A percentile compares a stretch with the other conserved stretches of the same genome.
Conservation (phyloP, 225 moss, liverwort and hornwort species). For the Sphagnum contortum region DNA sequence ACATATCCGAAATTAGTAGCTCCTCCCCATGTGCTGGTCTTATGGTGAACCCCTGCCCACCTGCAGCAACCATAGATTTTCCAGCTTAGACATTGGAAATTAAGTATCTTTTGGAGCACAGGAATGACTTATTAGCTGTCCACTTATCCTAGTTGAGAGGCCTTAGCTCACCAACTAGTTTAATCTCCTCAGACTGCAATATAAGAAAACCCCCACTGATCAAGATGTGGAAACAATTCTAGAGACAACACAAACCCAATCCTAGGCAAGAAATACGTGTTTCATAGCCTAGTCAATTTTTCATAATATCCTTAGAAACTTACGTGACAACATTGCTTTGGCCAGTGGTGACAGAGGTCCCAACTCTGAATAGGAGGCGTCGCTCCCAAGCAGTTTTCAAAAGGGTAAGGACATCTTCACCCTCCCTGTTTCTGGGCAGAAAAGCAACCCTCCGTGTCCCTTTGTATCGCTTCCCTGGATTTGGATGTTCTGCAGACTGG, state of each 20-base stretch:
- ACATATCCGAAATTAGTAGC: conserved; percentile 54
- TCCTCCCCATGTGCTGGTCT: conserved; percentile 55
- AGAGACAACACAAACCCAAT: too few relatives aligned
- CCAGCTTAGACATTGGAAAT: too few relatives aligned
- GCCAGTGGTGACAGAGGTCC: conserved; percentile 59
- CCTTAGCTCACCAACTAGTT: too few relatives aligned
- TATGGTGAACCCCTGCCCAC: conserved; percentile 65
- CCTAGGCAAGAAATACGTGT: too few relatives aligned
- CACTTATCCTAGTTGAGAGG: too few relatives aligned
- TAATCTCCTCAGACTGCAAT: too few relatives aligned
- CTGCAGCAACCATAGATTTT: conserved; percentile 10
- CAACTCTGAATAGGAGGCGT: conserved; percentile 53
- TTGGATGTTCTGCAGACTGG: conserved; percentile 51
- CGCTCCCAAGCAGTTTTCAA: conserved; percentile 60
- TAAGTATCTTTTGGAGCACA: too few relatives aligned
- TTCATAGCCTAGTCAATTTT: too few relatives aligned
- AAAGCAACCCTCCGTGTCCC: conserved; percentile 52
- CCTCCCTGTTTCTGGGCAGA: conserved; percentile 46
- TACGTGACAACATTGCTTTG: conserved; percentile 52
- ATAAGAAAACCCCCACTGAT: too few relatives aligned
- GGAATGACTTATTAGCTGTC: too few relatives aligned
- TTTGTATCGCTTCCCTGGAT: conserved; percentile 36
- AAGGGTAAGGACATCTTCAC: conserved; percentile 46
- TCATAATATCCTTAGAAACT: conserved; percentile 4
- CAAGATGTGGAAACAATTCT: too few relatives aligned